A percentile compares a stretch with the other conserved stretches of the same genome.
Evolutionary conservation across 148 eudicot genomes (phyloP).

Genomic region (Rhododendron molle): DNA sequence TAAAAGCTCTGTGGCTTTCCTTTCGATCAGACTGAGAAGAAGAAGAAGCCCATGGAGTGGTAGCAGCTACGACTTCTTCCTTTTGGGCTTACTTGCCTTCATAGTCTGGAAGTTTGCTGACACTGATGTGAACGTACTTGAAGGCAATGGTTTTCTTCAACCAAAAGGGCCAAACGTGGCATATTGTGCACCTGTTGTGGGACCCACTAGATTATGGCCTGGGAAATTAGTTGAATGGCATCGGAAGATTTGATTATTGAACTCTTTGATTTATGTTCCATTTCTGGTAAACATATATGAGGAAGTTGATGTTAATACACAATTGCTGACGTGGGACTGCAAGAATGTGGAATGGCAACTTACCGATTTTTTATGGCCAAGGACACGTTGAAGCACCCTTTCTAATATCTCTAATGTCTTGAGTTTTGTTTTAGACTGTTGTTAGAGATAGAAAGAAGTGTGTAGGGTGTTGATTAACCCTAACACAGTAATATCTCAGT

Average conservation of each 20-base stretch:
- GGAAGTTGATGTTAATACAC: neutral
- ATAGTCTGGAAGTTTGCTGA: neutral
- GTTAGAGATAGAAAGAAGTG: too few species aligned
- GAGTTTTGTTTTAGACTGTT: neutral
- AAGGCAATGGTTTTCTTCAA: neutral
- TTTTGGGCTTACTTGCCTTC: neutral
- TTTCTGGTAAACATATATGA: neutral
- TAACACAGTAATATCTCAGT: too few species aligned
- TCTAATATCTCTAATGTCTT: neutral
- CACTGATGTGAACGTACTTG: neutral
- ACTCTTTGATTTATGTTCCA: neutral
- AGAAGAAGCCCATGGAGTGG: too few species aligned
- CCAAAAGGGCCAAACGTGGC: neutral
- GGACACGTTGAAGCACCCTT: neutral
- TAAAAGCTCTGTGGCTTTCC: too few species aligned
- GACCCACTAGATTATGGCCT: constrained; percentile 1
- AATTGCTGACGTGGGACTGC: neutral
- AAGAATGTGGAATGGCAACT: neutral
- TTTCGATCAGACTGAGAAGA: too few species aligned
- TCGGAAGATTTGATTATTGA: neutral
- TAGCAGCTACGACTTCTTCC: too few species aligned
- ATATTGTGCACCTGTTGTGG: neutral
- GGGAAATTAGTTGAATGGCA: neutral
- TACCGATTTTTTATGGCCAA: neutral
- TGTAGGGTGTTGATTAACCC: too few species aligned